Conservation (phyloP, 495 filamentous ascomycete genomes). For the Neurospora sp. region DNA sequence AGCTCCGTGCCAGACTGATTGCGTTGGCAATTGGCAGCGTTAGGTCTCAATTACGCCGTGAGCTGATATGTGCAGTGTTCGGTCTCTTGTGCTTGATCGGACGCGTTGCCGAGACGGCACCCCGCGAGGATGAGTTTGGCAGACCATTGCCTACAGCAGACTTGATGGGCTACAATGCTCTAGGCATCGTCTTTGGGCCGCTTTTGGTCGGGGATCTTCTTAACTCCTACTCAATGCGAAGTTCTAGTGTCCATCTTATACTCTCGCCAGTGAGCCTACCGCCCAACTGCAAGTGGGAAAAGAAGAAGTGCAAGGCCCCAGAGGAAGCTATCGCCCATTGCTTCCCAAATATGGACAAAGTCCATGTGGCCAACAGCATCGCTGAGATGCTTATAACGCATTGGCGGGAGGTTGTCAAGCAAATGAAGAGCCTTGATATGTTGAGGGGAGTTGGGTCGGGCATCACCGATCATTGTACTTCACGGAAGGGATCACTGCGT, state of each 20-base stretch:
- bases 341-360: constrained; percentile 27
- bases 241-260: constrained; percentile 27
- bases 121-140: constrained; percentile 37
- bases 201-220: constrained; percentile 50
- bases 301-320: constrained; percentile 8
- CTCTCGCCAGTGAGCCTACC: constrained; percentile 22
- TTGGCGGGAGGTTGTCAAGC: constrained; percentile 49
- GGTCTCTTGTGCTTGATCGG: constrained; percentile 50
- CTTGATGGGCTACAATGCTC: constrained; percentile 51
- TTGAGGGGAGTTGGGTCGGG: constrained; percentile 9
- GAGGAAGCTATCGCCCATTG: constrained; percentile 5
- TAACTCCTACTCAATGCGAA: constrained; percentile 31
- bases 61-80: constrained; percentile 57
- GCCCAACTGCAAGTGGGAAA: constrained; percentile 30
- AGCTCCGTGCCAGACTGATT: constrained; percentile 49
- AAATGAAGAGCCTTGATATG: constrained; percentile 35
- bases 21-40: constrained; percentile 51
- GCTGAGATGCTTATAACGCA: constrained; percentile 49
- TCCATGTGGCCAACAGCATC: constrained; percentile 43
- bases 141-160: constrained; percentile 36
- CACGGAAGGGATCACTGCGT: constrained; percentile 2
- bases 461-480: background rate
- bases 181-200: constrained; percentile 57
- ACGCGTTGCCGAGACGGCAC: constrained; percentile 36
- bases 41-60: constrained; percentile 46